Evolutionary conservation across 768 basidiomycete genomes (phyloP), one percentile per base, ranked within the genome.

Genomic region (Fomitopsis serialis): DNA sequence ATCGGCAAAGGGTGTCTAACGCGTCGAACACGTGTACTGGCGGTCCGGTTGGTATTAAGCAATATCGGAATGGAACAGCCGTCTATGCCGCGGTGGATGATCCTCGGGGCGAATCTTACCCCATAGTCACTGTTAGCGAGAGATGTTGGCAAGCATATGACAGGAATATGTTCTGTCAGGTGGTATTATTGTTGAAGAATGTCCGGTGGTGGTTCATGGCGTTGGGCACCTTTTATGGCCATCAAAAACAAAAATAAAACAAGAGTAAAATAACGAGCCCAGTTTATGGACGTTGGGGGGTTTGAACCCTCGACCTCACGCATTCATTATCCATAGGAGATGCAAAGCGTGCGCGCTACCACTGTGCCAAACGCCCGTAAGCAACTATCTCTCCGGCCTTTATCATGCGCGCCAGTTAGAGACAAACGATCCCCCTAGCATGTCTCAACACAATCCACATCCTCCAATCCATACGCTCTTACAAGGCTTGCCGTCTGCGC

Each of bases 401-500:
- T n/a, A n/a, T n/a, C n/a, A n/a, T n/a, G n/a, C n/a, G n/a, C n/a
- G n/a, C n/a, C n/a, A n/a, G n/a, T n/a, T n/a, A n/a, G n/a, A n/a
- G n/a, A n/a, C n/a, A n/a, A n/a, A n/a, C n/a, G n/a, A n/a, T n/a
- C n/a, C n/a, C n/a, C n/a, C n/a, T n/a, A n/a, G n/a, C n/a, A n/a
- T n/a, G n/a, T n/a, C n/a, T n/a, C 44, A 45, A 13, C 25, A 23
- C 21, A 45, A 45, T 61, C 73, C 74, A 57, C 74, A 76, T 7
- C 58, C 68, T 5, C 71, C 72, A 34, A 78, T 73, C 78, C 76
- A 77, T 6, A 78, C 72, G 6, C 70, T 66, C 46, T 62, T 42
- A 12, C 68, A 60, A 2, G 69, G 66, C 56, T 62, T 66, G 13
- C 72, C 75, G 34, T 72, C 70, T 9, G 62, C 63, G 22, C 66